A percentile compares a stretch with the other conserved stretches of the same genome.
Evolutionary conservation across 768 basidiomycete genomes (phyloP).

Genomic region (Boletales sp.): DNA sequence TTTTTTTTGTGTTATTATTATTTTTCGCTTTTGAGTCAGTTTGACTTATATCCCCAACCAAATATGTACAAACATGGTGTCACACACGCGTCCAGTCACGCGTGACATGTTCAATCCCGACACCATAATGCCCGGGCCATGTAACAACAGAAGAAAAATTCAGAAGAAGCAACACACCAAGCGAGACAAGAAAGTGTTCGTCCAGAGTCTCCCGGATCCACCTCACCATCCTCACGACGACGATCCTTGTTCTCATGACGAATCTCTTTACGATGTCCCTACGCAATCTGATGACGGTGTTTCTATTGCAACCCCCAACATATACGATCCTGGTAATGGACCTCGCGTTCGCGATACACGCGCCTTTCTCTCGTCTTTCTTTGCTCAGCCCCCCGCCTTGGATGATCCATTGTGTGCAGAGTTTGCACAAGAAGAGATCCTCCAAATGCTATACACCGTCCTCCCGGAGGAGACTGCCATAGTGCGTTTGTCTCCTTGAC

Average conservation of each 20-base stretch:
- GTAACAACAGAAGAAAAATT: slow-evolving; percentile 46
- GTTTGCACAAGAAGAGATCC: slow-evolving; percentile 71
- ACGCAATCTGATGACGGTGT: slow-evolving; percentile 5
- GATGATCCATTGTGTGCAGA: slow-evolving; percentile 71
- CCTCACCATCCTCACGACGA: slow-evolving; percentile 1
- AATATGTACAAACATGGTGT: slow-evolving; percentile 20
- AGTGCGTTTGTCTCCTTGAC: slow-evolving; percentile 38
- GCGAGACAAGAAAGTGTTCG: slow-evolving; percentile 29
- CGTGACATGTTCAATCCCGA: slow-evolving; percentile 21
- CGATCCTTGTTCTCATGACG: slow-evolving; percentile 5
- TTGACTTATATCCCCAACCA: slow-evolving; percentile 6
- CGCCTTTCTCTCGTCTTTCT: slow-evolving; percentile 64
- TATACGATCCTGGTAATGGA: slow-evolving; percentile 76
- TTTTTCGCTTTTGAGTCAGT: neutral
- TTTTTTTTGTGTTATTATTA: neutral
- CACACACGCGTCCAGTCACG: slow-evolving; percentile 32
- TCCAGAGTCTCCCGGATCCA: neutral
- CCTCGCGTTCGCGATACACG: slow-evolving; percentile 66
- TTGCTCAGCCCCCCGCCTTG: slow-evolving; percentile 60
- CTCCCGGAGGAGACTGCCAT: slow-evolving; percentile 70
- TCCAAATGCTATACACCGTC: slow-evolving; percentile 67
- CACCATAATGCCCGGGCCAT: slow-evolving; percentile 56
- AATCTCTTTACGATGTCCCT: slow-evolving; percentile 1
- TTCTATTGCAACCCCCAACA: slow-evolving; percentile 50
- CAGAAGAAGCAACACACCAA: slow-evolving; percentile 31